These are phyloP conservation scores for Fusarium incarnatum DNA, from an alignment of 2,329 filamentous ascomycete genomes.

Conservation along the genomic window DNA sequence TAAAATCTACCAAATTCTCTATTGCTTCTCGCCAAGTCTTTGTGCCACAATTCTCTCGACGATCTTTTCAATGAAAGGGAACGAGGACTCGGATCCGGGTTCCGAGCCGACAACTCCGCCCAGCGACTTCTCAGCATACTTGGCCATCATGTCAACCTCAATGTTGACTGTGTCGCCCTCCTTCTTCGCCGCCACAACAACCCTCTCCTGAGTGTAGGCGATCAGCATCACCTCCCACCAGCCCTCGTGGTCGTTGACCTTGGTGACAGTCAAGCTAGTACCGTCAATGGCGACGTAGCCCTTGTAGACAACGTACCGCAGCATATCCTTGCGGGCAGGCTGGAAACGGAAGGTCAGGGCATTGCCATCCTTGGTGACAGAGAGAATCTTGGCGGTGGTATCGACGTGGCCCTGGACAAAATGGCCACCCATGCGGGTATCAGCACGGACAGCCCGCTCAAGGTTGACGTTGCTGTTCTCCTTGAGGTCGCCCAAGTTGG, in stretches of 20 bases:
- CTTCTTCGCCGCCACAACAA: conserved; percentile 83
- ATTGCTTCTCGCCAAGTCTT: conserved; percentile 52
- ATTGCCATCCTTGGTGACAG: conserved; percentile 85
- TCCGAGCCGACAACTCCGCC: conserved; percentile 73
- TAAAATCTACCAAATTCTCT: conserved; percentile 19
- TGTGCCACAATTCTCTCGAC: conserved; percentile 80
- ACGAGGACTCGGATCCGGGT: conserved; percentile 60
- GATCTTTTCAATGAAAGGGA: conserved; percentile 75
- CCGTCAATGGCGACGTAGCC: conserved; percentile 95
- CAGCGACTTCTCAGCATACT: conserved; percentile 91
- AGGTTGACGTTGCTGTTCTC: conserved; percentile 83
- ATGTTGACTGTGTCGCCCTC: conserved; percentile 87
- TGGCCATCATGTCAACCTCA: conserved; percentile 89
- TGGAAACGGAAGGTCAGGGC: conserved; percentile 86
- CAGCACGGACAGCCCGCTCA: conserved; percentile 89
- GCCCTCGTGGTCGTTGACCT: conserved; percentile 80
- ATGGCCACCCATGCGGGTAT: conserved; percentile 96
- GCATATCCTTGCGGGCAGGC: conserved; percentile 74
- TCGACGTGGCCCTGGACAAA: conserved; percentile 99
- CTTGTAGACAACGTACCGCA: conserved; percentile 95
- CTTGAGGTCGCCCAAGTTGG: conserved; percentile 84
- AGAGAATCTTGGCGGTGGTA: conserved; percentile 80
- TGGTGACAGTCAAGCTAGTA: conserved; percentile 91
- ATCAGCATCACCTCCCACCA: conserved; percentile 99
- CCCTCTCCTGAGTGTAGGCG: conserved; percentile 92